Evolutionary conservation across 2,329 filamentous ascomycete genomes (phyloP), one percentile per base, ranked within the genome.

Genomic region (Dothistroma septosporum): DNA sequence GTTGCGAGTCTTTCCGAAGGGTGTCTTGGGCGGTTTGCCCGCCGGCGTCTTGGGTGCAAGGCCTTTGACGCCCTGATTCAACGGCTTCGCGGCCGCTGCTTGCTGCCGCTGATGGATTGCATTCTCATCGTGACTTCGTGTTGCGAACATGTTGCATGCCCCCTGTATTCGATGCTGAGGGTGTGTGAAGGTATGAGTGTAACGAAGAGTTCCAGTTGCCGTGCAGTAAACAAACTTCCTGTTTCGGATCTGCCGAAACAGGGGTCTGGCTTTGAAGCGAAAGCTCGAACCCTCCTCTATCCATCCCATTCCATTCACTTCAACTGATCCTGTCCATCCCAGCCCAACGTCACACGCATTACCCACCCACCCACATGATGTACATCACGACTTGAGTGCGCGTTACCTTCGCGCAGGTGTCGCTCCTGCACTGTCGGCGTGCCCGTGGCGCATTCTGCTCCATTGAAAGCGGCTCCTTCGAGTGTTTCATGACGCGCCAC

Each of bases 91-190:
- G 14, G 86, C 84, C 24, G 87, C 86, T 54, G 81, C 84, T 62
- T 86, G 83, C 73, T 92, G 90, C 73, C 89, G 89, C 66, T 82
- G 84, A 73, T 91, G 87, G 70, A 91, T 84, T 75, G 91, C 78
- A 76, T 97, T 97, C 77, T 97, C 92, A 78, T 96, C 91, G 76
- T 96, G 90, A 69, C 87, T 85, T 32, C 74, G 76, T 72, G 88
- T 82, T 62, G 90, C 89, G 73, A 91, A 81, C 91, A 92, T 96
- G 61, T 19, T 35, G 14, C 4, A 44, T 44, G 41, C 14, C 41
- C 1, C 19, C 41, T 44, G 19, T 16, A 44, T 44, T 3, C 19
- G 41, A 44, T 44, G 14, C 14, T 44, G 41, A n/a, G 14, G 8
- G 41, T 44, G 41, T 44, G n/a, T 11, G 33, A 35, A 9, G 33